Evolutionary conservation across 75 land plant species (phyloP).

Genomic region (Picea glauca): DNA sequence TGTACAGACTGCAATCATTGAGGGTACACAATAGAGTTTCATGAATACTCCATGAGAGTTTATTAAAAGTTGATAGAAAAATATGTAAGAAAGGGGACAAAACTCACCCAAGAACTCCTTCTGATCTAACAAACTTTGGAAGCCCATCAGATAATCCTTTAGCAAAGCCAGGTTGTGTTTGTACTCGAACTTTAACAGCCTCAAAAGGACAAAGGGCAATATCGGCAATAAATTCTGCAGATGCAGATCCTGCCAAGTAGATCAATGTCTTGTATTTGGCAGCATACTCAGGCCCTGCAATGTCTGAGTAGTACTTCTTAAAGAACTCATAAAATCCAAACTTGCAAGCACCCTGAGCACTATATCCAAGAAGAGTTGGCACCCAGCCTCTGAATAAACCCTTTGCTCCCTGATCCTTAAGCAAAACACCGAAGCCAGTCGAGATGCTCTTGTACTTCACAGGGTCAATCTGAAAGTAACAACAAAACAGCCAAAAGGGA

Average conservation of each 20-base stretch:
- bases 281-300: slow-evolving; percentile 78
- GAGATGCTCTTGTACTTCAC: slow-evolving; percentile 75
- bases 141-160: slow-evolving; percentile 80
- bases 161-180: slow-evolving; percentile 93
- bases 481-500: not conserved
- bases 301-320: slow-evolving; percentile 87
- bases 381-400: slow-evolving; percentile 90
- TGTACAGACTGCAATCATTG: slow-evolving; percentile 55
- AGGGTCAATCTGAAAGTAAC: slow-evolving; percentile 64
- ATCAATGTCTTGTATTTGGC: slow-evolving; percentile 82
- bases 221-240: slow-evolving; percentile 88
- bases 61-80: not conserved
- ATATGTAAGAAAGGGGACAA: not conserved
- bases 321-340: slow-evolving; percentile 91
- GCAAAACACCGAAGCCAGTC: slow-evolving; percentile 58
- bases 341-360: slow-evolving; percentile 97
- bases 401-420: slow-evolving; percentile 68
- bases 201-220: slow-evolving; percentile 94
- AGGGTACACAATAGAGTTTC: not conserved
- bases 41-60: not conserved
- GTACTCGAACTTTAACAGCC: slow-evolving; percentile 91
- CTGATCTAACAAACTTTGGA: slow-evolving; percentile 73
- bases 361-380: slow-evolving; percentile 87
- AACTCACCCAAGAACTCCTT: slow-evolving; percentile 72
- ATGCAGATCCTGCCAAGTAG: slow-evolving; percentile 91